phyloP scores from a whole-genome alignment of 2,329 filamentous ascomycete genomes.

The Alternaria alternata region DNA sequence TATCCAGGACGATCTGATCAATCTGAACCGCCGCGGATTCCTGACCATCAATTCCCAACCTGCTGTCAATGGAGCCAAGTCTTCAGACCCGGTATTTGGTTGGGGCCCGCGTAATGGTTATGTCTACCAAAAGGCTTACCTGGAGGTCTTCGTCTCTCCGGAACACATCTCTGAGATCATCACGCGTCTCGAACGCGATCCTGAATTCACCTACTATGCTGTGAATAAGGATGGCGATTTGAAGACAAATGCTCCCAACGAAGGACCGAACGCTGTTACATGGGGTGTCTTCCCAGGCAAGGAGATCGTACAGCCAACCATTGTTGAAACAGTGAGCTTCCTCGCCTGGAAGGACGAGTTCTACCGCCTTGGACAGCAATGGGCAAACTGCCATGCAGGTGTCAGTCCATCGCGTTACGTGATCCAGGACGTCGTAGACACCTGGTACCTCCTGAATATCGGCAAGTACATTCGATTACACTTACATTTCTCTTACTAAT shows the following conservation, averaged over 20 bases:
- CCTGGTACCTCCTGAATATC: constrained; percentile 95
- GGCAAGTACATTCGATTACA: constrained; percentile 63
- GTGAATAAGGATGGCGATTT: constrained; percentile 85
- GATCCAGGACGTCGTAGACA: constrained; percentile 83
- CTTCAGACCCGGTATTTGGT: constrained; percentile 83
- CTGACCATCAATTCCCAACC: constrained; percentile 98
- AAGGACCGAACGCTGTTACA: constrained; percentile 96
- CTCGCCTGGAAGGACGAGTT: constrained; percentile 99
- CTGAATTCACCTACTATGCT: constrained; percentile 91
- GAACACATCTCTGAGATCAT: constrained; percentile 80
- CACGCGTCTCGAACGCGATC: constrained; percentile 76
- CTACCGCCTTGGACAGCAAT: constrained; percentile 89
- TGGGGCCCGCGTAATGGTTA: constrained; percentile 97
- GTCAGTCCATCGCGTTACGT: constrained; percentile 78
- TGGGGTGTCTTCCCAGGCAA: constrained; percentile 99
- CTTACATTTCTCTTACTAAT: neutral
- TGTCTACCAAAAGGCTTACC: constrained; percentile 97
- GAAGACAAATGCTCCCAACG: constrained; percentile 82
- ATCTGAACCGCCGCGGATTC: constrained; percentile 84
- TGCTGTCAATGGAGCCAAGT: constrained; percentile 89
- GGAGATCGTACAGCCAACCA: constrained; percentile 99
- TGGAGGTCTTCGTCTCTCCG: constrained; percentile 88
- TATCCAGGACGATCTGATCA: constrained; percentile 79
- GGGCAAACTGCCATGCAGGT: constrained; percentile 88
- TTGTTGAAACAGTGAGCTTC: constrained; percentile 97